Conservation (phyloP, 1,139 yeast genomes). For the Blastobotrys serpentis region DNA sequence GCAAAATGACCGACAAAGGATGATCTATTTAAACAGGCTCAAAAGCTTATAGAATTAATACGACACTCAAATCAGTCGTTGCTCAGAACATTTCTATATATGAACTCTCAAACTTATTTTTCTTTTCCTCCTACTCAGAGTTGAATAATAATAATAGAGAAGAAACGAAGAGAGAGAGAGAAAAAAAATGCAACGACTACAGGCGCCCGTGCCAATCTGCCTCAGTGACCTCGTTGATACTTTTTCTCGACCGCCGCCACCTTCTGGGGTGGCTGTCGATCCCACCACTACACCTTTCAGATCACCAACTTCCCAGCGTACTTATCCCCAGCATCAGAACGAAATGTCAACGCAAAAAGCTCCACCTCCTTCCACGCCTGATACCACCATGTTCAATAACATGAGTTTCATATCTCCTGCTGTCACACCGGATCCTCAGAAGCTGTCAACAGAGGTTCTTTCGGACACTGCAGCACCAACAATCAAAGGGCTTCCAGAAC, state of each 20-base stretch:
- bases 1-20: too few relatives aligned
- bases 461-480: conserved; percentile 1
- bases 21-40: too few relatives aligned
- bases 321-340: conserved; percentile 2
- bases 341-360: conserved; percentile 7
- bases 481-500: conserved; percentile 21
- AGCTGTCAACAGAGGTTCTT: conserved; percentile 13
- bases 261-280: not conserved
- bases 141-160: too few relatives aligned
- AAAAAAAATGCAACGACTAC: not conserved
- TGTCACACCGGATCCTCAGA: conserved; percentile 32
- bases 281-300: not conserved
- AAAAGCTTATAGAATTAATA: too few relatives aligned
- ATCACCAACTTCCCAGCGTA: conserved; percentile 12
- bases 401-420: conserved; percentile 40
- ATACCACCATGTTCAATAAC: conserved; percentile 21
- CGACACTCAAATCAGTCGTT: too few relatives aligned
- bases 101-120: too few relatives aligned
- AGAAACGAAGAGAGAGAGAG: too few relatives aligned
- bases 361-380: conserved; percentile 14
- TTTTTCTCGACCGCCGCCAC: not conserved
- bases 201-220: not conserved
- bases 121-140: too few relatives aligned
- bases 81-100: too few relatives aligned
- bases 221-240: not conserved